A percentile compares a stretch with the other conserved stretches of the same genome.
These are phyloP conservation scores for Prunus campanulata DNA, from an alignment of 306 rosid genomes.

Conservation along the genomic window DNA sequence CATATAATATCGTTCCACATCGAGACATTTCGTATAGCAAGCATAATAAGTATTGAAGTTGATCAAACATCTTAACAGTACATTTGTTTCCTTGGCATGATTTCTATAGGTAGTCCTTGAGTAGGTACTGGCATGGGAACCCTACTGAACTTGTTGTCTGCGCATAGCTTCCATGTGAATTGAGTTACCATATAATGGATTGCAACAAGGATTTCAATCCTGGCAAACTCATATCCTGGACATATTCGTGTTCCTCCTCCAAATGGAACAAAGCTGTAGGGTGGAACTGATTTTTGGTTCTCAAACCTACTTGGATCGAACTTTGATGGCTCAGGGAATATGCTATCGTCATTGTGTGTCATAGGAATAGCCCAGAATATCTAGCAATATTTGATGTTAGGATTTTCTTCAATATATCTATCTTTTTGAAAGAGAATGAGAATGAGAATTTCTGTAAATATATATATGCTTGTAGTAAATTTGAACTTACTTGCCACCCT, in stretches of 20 bases:
- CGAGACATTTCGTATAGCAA: neutral
- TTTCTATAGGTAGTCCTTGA: constrained; percentile 52
- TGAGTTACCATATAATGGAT: constrained; percentile 64
- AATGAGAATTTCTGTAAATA: neutral
- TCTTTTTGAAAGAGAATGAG: too few species aligned
- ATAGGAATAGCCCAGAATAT: constrained; percentile 64
- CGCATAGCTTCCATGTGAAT: constrained; percentile 64
- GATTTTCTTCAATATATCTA: neutral
- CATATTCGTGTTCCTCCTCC: constrained; percentile 73
- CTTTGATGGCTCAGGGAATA: constrained; percentile 63
- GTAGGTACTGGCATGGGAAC: constrained; percentile 58
- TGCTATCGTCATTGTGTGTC: constrained; percentile 64
- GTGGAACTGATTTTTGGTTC: constrained; percentile 51
- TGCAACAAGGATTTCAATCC: constrained; percentile 57
- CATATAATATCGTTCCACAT: neutral
- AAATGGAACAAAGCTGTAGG: constrained; percentile 58
- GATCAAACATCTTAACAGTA: neutral
- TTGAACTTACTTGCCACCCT: constrained; percentile 82
- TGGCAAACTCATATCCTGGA: constrained; percentile 69
- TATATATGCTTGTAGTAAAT: neutral
- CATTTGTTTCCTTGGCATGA: constrained; percentile 36
- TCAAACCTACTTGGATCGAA: constrained; percentile 74
- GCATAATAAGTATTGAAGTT: neutral
- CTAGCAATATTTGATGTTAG: constrained; percentile 25
- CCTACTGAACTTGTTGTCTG: constrained; percentile 54